Evolutionary conservation across 306 rosid genomes (phyloP).

Genomic region (Prunus mume): DNA sequence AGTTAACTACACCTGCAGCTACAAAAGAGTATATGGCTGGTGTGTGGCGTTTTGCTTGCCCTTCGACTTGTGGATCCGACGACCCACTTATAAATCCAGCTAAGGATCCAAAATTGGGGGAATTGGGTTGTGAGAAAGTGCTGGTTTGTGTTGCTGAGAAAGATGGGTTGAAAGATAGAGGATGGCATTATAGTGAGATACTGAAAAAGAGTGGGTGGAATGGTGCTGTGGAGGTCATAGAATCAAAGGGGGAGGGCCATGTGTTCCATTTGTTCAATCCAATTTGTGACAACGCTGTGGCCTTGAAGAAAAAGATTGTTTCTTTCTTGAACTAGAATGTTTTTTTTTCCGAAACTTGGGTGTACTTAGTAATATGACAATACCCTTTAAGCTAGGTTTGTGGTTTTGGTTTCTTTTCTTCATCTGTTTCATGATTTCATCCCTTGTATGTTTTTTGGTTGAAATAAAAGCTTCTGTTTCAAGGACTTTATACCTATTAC

Average conservation of each 20-base stretch:
- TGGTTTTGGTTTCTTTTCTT: no score
- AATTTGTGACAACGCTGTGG: background rate
- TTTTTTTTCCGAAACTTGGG: no score
- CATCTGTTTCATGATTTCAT: no score
- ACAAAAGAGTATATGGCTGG: background rate
- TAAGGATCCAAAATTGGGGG: slow-evolving; percentile 35
- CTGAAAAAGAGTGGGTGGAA: slow-evolving; percentile 45
- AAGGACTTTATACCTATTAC: no score
- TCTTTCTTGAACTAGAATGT: background rate
- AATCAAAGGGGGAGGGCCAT: slow-evolving; percentile 30
- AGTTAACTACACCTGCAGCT: background rate
- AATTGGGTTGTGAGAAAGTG: slow-evolving; percentile 29
- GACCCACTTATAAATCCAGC: slow-evolving; percentile 34
- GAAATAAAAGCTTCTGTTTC: no score
- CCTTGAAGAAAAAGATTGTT: background rate
- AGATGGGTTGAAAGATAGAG: slow-evolving; percentile 33
- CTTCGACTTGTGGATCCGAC: slow-evolving; percentile 17
- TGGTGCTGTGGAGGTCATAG: slow-evolving; percentile 21
- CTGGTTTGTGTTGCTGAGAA: slow-evolving; percentile 39
- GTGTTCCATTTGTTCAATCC: slow-evolving; percentile 34
- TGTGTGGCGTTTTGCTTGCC: slow-evolving; percentile 5
- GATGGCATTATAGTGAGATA: slow-evolving; percentile 28
- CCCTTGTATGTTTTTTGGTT: no score
- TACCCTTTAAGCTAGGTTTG: no score
- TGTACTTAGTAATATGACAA: no score